Percentiles rank a stretch among this genome's conserved stretches.
These are phyloP conservation scores for Aspergillus ellipticus DNA, from an alignment of 495 filamentous ascomycete genomes.

Conservation along the genomic window DNA sequence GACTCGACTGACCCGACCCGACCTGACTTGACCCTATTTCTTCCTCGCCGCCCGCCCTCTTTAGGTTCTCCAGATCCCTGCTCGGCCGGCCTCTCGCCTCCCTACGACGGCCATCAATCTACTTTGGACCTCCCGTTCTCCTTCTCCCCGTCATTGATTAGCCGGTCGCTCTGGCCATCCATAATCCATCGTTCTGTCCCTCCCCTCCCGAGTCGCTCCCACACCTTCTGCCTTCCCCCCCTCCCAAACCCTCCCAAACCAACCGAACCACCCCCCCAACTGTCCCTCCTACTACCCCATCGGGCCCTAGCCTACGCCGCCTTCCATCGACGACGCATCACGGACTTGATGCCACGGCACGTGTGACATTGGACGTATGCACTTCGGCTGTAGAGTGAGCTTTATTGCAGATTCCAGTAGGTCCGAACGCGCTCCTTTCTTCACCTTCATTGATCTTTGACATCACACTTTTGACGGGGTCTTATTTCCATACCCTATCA, in stretches of 20 bases:
- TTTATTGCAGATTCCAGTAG: neutral
- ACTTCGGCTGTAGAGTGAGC: neutral
- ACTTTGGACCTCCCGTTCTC: slow-evolving; percentile 10
- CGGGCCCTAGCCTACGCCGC: neutral
- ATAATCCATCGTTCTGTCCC: neutral
- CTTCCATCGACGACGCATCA: neutral
- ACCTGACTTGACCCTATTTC: neutral
- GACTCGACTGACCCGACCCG: neutral
- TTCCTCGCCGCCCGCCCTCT: too few species aligned
- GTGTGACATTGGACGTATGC: slow-evolving; percentile 2
- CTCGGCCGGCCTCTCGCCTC: slow-evolving; percentile 1
- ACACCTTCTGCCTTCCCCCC: neutral
- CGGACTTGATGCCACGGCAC: slow-evolving; percentile 2
- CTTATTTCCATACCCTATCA: neutral
- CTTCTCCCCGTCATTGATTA: slow-evolving; percentile 16
- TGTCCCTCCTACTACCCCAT: neutral
- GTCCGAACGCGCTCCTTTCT: neutral
- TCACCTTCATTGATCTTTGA: neutral
- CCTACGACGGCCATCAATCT: slow-evolving; percentile 11
- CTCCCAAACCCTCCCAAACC: neutral
- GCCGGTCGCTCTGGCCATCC: slow-evolving; percentile 10
- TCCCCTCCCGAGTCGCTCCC: neutral
- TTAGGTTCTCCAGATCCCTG: slow-evolving; percentile 1
- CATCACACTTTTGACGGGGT: neutral
- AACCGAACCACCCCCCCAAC: neutral